Evolutionary conservation across 768 basidiomycete genomes (phyloP).

Genomic region (Psilocybe sp.): DNA sequence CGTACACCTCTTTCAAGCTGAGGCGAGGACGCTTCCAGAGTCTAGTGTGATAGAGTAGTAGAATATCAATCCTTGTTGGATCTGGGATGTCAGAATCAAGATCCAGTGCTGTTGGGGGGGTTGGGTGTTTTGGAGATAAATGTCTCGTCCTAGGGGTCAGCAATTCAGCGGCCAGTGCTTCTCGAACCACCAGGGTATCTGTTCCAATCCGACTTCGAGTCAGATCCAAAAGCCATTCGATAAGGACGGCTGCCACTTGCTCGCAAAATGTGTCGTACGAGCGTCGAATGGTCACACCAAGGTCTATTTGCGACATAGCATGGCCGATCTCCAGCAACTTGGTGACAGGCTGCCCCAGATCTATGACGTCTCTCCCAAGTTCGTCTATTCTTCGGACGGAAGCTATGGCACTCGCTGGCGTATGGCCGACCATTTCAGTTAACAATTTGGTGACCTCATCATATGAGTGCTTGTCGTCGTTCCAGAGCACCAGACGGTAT

Average conservation of each 20-base stretch:
- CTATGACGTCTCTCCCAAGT: conserved; percentile 78
- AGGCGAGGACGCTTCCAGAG: conserved; percentile 85
- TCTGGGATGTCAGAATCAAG: conserved; percentile 41
- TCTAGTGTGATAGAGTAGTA: conserved; percentile 79
- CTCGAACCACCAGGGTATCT: conserved; percentile 66
- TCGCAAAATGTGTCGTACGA: conserved; percentile 89
- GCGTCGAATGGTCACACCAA: conserved; percentile 86
- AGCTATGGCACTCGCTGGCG: conserved; percentile 54
- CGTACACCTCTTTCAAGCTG: conserved; percentile 81
- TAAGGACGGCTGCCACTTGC: conserved; percentile 76
- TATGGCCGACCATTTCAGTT: conserved; percentile 50
- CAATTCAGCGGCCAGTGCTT: conserved; percentile 70
- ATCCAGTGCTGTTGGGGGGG: conserved; percentile 31
- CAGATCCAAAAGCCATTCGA: conserved; percentile 83
- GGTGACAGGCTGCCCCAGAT: conserved; percentile 56
- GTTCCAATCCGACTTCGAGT: conserved; percentile 68
- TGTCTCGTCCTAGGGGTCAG: conserved; percentile 60
- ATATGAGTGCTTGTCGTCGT: conserved; percentile 95
- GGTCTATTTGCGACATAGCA: conserved; percentile 80
- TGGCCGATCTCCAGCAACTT: conserved; percentile 75
- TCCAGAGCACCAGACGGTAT: conserved; percentile 87
- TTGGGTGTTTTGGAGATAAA: conserved; percentile 39
- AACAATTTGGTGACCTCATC: conserved; percentile 81
- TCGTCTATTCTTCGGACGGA: conserved; percentile 68
- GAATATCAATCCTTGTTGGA: conserved; percentile 65